Evolutionary conservation across 225 moss, liverwort and hornwort genomes (phyloP), one percentile per base, ranked within the genome.

Genomic region (Physcomitrellopsis africana): DNA sequence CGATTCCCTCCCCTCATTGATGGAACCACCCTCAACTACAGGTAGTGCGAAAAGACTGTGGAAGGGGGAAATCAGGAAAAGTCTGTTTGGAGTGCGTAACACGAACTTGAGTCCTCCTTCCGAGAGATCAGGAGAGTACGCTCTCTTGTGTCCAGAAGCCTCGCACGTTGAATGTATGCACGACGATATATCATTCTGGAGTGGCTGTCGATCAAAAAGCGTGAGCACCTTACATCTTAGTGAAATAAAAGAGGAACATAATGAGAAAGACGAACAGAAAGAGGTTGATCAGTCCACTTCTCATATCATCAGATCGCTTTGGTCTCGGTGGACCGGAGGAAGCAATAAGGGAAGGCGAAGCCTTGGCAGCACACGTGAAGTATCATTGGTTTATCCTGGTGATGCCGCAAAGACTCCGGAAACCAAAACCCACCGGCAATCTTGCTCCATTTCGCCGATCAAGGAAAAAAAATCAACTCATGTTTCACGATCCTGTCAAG

Each of bases 321-420:
- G 86, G 86, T 53, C 71, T 64, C 82, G 80, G 26, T 86, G 86
- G 86, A 86, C 74, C 55, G 74, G 86, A 3, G 85, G 79, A 61
- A 77, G 82, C 62, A 80, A 74, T 51, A 83, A 26, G 64, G 32
- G 72, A 20, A 86, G 51, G 56, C 82, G 77, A 45, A 22, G 5
- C 22, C 62, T 64, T n/a, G 48, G 24, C 67, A 48, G 10, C 44
- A 26, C 8, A 23, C 11, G 71, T 23, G 72, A 75, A 14, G 29
- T 29, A n/a, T 56, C 72, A 15, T 48, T 46, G 17, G 3, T 56
- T 65, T 27, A 11, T 14, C 66, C 67, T 12, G 55, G 66, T 63
- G 67, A 76, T 20, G 22, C 27, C 18, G 11, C 60, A 11, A 63
- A 18, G 43, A 49, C 61, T 26, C 26, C 63, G n/a, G 75, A 79